phyloP scores from a whole-genome alignment of 2,329 filamentous ascomycete species.

The Fusarium fracticaudum region DNA sequence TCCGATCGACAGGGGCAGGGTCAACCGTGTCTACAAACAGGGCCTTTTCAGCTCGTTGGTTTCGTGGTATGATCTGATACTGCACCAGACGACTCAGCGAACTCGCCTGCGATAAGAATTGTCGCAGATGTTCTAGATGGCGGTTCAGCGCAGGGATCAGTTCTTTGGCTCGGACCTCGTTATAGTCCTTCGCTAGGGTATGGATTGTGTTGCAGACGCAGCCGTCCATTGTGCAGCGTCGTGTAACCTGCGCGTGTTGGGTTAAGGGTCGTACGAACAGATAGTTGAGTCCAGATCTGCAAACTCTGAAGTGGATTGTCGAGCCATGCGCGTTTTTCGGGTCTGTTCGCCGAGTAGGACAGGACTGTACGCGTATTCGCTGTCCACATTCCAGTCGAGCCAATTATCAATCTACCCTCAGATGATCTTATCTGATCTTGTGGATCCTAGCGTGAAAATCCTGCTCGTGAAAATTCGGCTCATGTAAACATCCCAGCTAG shows the following conservation, averaged over 20 bases:
- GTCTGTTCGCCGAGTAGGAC: too few relatives aligned
- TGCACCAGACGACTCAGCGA: constrained; percentile 37
- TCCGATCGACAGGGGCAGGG: constrained; percentile 12
- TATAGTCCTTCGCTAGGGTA: rapidly evolving
- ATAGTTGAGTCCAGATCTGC: not conserved
- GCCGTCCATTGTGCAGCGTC: rapidly evolving
- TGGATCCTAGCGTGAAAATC: too few relatives aligned
- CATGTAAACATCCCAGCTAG: not conserved
- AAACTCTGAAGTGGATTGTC: not conserved
- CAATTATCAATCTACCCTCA: not conserved
- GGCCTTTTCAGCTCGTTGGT: constrained; percentile 41
- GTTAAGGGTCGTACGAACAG: rapidly evolving
- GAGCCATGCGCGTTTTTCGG: too few relatives aligned
- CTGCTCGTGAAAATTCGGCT: not conserved
- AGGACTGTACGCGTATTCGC: not conserved
- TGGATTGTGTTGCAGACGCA: not conserved
- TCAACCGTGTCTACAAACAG: constrained; percentile 33
- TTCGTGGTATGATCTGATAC: constrained; percentile 41
- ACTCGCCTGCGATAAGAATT: constrained; percentile 40
- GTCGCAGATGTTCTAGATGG: constrained; percentile 35
- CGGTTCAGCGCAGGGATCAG: constrained; percentile 20
- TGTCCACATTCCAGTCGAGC: too few relatives aligned
- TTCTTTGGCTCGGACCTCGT: not conserved
- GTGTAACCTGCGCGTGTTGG: not conserved
- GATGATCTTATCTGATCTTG: not conserved